Base-by-base conservation (phyloP, 2,329 filamentous ascomycete species). In the Myrmaecium sp. region DNA sequence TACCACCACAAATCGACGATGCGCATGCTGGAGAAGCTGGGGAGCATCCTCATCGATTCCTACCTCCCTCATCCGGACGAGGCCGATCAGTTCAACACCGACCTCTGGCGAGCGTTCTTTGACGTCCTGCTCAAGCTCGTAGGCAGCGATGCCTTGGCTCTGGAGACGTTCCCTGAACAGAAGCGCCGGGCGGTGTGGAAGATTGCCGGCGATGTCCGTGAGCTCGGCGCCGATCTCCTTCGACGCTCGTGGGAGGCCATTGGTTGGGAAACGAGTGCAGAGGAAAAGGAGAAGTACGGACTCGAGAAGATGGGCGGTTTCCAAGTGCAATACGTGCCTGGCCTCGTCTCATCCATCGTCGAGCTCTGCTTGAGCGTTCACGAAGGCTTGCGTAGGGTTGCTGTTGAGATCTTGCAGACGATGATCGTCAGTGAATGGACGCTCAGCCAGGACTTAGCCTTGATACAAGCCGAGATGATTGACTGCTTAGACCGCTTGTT, bases 401-500 rank as follows among this genome's bases (percentile, higher is more conserved):
- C 86, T 1, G 83, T 94, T 16, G 80, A 93, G 47, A 79, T 98
- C 12, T 55, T 98, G 34, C 83, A 93, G 49, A 92, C 83, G 3
- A 98, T 98, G 89, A 92, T 98, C 42, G 74, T 95, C 38, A 92
- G 84, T 54, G 89, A 98, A 52, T 98, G 89, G 89, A 84, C 83
- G 10, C 55, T 98, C 36, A 94, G 83, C 46, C 80, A 93, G 46
- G 86, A 95, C 46, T 57, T 98, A 25, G 77, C 77, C 3, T 73
- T 89, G 25, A 79, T 98, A 27, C 84, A 95, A 51, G 89, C 83
- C 2, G 89, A 94, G 51, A 84, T 95, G 60, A 93, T 98, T 40
- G 86, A 94, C 42, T 91, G 80, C 37, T 57, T 98, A 28, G 89
- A 98, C 46, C 63, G 67, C 14, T 69, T 93, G 27, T 94, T 94